A percentile compares a stretch with the other conserved stretches of the same genome.
These are phyloP conservation scores for Kalmanozyma brasiliensis DNA, from an alignment of 1,284 basidiomycete genomes.

Conservation along the genomic window DNA sequence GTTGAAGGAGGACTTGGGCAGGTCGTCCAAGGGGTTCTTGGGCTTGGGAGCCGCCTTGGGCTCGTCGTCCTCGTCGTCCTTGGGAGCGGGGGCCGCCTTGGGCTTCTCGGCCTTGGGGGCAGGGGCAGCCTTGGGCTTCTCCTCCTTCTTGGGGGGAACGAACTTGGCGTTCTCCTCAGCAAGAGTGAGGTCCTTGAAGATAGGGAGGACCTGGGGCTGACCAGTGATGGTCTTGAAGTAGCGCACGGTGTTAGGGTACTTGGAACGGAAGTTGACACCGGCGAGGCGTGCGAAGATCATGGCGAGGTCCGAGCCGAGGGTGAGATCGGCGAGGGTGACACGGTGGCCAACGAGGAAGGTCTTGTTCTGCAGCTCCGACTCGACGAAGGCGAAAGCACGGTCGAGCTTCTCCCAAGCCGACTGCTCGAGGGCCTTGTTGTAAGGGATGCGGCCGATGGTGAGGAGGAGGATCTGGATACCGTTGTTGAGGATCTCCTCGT, in stretches of 20 bases:
- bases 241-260: conserved; percentile 79
- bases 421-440: conserved; percentile 72
- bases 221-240: conserved; percentile 78
- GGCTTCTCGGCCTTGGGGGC: conserved; percentile 71
- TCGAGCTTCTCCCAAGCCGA: conserved; percentile 71
- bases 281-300: conserved; percentile 36
- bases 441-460: conserved; percentile 53
- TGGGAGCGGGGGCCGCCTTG: conserved; percentile 72
- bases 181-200: conserved; percentile 71
- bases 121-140: conserved; percentile 65
- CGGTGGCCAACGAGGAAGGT: conserved; percentile 95
- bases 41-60: conserved; percentile 75
- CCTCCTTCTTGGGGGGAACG: conserved; percentile 76
- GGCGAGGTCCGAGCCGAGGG: conserved; percentile 72
- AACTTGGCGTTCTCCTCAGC: conserved; percentile 79
- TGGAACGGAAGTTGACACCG: conserved; percentile 60
- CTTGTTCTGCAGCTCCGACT: conserved; percentile 78
- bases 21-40: conserved; percentile 92
- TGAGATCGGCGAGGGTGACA: conserved; percentile 90
- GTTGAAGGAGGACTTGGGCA: conserved; percentile 91
- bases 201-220: conserved; percentile 71
- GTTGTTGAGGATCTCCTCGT: conserved; percentile 71
- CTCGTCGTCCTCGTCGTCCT: conserved; percentile 74
- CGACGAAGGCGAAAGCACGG: conserved; percentile 75
- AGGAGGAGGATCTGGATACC: conserved; percentile 51